A percentile compares a stretch with the other conserved stretches of the same genome.
Evolutionary conservation across 148 eudicot species (phyloP).

Genomic region (Hydrangea macrophylla): DNA sequence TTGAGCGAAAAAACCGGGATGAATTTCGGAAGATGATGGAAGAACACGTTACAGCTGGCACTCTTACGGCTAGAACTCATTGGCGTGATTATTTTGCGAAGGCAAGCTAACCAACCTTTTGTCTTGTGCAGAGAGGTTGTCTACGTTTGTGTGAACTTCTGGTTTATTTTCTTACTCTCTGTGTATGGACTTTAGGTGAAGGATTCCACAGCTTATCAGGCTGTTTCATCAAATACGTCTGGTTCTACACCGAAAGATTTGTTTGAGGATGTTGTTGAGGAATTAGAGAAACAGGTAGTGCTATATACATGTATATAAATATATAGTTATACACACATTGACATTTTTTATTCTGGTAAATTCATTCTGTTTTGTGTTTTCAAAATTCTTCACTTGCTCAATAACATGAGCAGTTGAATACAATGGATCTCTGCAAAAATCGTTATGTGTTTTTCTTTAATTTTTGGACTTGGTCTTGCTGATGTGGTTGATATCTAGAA

Average conservation of each 20-base stretch:
- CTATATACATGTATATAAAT: no score
- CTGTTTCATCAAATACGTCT: conserved; percentile 75
- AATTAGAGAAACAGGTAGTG: conserved; percentile 80
- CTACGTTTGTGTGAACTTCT: neutral
- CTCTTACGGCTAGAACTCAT: conserved; percentile 69
- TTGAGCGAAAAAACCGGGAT: conserved; percentile 89
- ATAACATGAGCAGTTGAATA: neutral
- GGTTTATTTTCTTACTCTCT: neutral
- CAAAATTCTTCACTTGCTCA: neutral
- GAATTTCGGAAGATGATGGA: conserved; percentile 88
- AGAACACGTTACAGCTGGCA: conserved; percentile 62
- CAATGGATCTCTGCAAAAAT: neutral
- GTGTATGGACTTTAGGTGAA: conserved; percentile 54
- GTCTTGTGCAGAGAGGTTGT: neutral
- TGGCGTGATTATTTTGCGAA: conserved; percentile 85
- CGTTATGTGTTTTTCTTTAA: neutral
- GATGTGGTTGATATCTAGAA: neutral
- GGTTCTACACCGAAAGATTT: conserved; percentile 96
- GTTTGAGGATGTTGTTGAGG: conserved; percentile 82
- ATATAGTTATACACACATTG: no score
- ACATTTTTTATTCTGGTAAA: neutral
- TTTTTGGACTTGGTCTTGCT: neutral
- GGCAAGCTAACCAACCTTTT: conserved; percentile 36
- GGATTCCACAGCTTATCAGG: conserved; percentile 66
- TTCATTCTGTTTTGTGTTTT: neutral